Base-by-base conservation (phyloP, 1,284 basidiomycete species). In the Cerrena zonata region DNA sequence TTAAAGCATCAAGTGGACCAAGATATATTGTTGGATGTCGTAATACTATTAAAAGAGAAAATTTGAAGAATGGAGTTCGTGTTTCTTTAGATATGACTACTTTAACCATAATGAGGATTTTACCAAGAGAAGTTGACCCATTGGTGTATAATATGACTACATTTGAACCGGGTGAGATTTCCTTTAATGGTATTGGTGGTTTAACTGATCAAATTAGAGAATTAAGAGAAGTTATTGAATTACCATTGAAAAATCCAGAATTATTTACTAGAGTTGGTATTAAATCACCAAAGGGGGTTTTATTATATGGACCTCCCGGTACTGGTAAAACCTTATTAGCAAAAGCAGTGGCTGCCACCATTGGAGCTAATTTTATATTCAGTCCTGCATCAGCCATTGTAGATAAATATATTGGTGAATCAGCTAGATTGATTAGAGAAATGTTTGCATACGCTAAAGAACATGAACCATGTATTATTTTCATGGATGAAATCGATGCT, bases 1-100 rank as follows among this genome's bases (percentile, higher is more conserved):
- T 99, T 58, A 99, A 99, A 70, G 95, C 96, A 0, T 98, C 94
- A 0, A 95, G 92, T 13, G 96, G 96, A 2, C 96, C 96, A 15
- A 89, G 96, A 58, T 99, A 99, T 66, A 94, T 99, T 37, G 96
- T 99, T 18, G 97, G 95, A 2, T 97, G 92, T 69, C 85, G 96
- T 48, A 92, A 94, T 7, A 85, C 91, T 7, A 78, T 97, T 44
- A 91, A 94, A n/a, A 86, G 86, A 47, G 78, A 82, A 44, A 98
- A 98, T 70, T 85, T 99, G 54, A 98, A 98, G 72, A 73, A 90
- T 25, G 93, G 93, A 49, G 92, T 92, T 11, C 90, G 96, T 57
- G 96, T 99, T 54, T 95, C 94, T 54, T 82, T 99, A 48, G 96
- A 99, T 69, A 99, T 99, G 96, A 99, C 96, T 2, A 99, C 96